phyloP scores from a whole-genome alignment of 805 yeast genomes.

The Yarrowia sp. region DNA sequence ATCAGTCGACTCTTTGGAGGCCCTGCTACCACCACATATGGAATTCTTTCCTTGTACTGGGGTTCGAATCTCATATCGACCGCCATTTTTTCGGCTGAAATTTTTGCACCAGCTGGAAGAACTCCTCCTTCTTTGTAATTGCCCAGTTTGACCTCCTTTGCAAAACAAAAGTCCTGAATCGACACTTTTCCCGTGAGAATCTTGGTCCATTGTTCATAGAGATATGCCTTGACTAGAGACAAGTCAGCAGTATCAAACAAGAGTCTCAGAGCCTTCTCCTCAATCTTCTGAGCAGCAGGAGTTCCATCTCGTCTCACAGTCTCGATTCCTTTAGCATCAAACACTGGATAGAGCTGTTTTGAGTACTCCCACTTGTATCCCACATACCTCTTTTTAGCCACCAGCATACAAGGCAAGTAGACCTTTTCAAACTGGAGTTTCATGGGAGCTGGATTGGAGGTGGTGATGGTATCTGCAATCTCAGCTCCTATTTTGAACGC shows the following conservation, averaged over 20 bases:
- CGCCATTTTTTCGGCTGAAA: constrained; percentile 62
- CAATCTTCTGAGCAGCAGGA: constrained; percentile 83
- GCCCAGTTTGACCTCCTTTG: constrained; percentile 84
- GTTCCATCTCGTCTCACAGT: constrained; percentile 93
- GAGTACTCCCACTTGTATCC: constrained; percentile 73
- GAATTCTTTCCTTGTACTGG: constrained; percentile 84
- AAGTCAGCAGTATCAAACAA: constrained; percentile 73
- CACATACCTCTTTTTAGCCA: constrained; percentile 87
- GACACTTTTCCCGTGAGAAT: constrained; percentile 62
- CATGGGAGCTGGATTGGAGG: constrained; percentile 73
- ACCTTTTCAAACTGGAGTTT: constrained; percentile 88
- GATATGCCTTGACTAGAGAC: constrained; percentile 64
- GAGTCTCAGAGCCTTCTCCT: constrained; percentile 63
- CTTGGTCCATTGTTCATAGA: constrained; percentile 63
- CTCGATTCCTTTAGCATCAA: constrained; percentile 97
- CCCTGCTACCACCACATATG: constrained; percentile 74
- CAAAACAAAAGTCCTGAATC: constrained; percentile 84
- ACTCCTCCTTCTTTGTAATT: constrained; percentile 67
- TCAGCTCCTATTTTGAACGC: constrained; percentile 75
- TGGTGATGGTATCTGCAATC: constrained; percentile 64
- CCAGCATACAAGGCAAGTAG: constrained; percentile 77
- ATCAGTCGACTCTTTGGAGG: constrained; percentile 55
- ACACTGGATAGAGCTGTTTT: constrained; percentile 55
- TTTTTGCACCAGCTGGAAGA: constrained; percentile 89
- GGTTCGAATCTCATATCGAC: constrained; percentile 75